Conservation (phyloP, 1,139 yeast genomes). For the Pichia sp. region DNA sequence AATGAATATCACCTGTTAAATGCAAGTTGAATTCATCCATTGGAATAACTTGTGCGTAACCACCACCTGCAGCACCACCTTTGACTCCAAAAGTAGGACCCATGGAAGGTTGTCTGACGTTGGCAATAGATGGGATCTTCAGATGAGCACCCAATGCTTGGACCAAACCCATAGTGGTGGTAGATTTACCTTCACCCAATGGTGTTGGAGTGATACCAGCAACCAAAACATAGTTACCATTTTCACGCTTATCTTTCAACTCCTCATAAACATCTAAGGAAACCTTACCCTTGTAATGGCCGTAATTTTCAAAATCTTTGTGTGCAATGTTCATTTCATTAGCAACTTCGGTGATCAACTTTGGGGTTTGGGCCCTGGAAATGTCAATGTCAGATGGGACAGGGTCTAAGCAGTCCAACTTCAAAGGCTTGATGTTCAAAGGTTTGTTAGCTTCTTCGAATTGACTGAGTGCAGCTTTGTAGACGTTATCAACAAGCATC, state of each 20-base stretch:
- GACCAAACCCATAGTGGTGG: conserved; percentile 74
- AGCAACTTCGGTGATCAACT: conserved; percentile 59
- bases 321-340: conserved; percentile 59
- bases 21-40: conserved; percentile 88
- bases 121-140: conserved; percentile 65
- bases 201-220: conserved; percentile 86
- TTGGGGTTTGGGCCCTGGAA: conserved; percentile 69
- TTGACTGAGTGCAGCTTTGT: conserved; percentile 68
- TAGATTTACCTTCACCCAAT: conserved; percentile 77
- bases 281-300: conserved; percentile 72
- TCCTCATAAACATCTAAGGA: conserved; percentile 57
- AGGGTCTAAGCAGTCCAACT: conserved; percentile 36
- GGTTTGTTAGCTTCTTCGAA: conserved; percentile 39
- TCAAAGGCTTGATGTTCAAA: conserved; percentile 34
- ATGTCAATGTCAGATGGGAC: conserved; percentile 77
- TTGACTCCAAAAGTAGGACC: conserved; percentile 86
- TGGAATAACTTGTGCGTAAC: conserved; percentile 79
- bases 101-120: conserved; percentile 83
- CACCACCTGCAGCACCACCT: conserved; percentile 91
- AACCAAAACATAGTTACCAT: conserved; percentile 67
- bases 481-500: conserved; percentile 84
- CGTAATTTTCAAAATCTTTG: conserved; percentile 65
- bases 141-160: conserved; percentile 79
- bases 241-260: conserved; percentile 51
- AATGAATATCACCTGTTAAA: conserved; percentile 81